A percentile compares a stretch with the other conserved stretches of the same genome.
Conservation (phyloP, 2,329 filamentous ascomycete species). For the Trichoderma oligosporum region DNA sequence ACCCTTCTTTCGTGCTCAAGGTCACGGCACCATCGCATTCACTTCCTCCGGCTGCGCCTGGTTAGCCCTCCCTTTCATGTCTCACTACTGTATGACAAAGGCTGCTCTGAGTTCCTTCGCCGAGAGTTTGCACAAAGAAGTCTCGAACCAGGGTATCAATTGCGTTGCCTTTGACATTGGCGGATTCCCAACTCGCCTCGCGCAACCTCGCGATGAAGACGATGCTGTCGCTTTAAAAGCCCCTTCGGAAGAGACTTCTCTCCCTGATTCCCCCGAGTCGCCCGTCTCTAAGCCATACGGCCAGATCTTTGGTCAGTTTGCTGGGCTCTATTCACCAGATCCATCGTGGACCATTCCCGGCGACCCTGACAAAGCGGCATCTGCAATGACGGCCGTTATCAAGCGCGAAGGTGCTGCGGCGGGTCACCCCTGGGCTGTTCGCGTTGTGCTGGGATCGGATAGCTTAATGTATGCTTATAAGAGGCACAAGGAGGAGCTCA, state of each 20-base stretch:
- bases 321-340: constrained; percentile 24
- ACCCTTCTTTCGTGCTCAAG: constrained; percentile 28
- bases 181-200: constrained; percentile 30
- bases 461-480: constrained; percentile 25
- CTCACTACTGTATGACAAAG: constrained; percentile 32
- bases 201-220: constrained; percentile 25
- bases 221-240: constrained; percentile 10
- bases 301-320: constrained; percentile 22
- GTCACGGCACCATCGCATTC: constrained; percentile 30
- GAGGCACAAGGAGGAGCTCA: constrained; percentile 26
- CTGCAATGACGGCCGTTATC: constrained; percentile 28
- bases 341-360: constrained; percentile 27
- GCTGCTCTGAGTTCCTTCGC: constrained; percentile 28
- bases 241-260: background rate
- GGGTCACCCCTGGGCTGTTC: constrained; percentile 26
- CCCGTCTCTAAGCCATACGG: constrained; percentile 22
- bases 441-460: constrained; percentile 33
- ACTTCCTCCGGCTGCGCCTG: constrained; percentile 30
- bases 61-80: constrained; percentile 30
- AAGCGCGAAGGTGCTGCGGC: constrained; percentile 27
- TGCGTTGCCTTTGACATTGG: constrained; percentile 33
- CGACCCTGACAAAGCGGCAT: constrained; percentile 26
- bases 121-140: constrained; percentile 32
- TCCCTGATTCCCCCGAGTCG: background rate
- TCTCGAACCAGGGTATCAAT: constrained; percentile 27